Conservation (phyloP, 345 rosid species). For the Citrus maxima region DNA sequence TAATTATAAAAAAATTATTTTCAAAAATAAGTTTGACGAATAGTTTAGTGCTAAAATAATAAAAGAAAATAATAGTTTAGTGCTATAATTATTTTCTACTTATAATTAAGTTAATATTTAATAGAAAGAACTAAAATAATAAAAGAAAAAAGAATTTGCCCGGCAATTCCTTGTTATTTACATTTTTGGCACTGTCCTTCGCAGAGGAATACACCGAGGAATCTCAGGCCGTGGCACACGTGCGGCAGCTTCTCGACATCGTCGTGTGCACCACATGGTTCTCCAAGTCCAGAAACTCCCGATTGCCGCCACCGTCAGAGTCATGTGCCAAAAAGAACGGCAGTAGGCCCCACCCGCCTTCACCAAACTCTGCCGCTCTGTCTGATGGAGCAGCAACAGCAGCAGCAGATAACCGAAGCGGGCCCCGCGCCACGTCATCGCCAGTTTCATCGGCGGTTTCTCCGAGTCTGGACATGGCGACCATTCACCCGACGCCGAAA, state of each 20-base stretch:
- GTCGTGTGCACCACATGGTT: conserved; percentile 15
- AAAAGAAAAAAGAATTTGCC: neutral
- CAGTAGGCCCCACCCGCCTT: conserved; percentile 5
- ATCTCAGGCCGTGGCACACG: no score
- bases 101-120: no score
- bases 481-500: no score
- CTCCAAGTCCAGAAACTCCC: conserved; percentile 32
- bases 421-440: neutral
- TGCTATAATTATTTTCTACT: no score
- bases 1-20: no score
- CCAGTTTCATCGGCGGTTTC: conserved; percentile 11
- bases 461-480: no score
- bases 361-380: conserved; percentile 5
- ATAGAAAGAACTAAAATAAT: no score
- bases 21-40: no score
- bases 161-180: conserved; percentile 3
- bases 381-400: conserved; percentile 12
- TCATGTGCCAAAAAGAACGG: conserved; percentile 30
- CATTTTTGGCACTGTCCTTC: conserved; percentile 16
- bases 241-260: no score
- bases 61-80: no score
- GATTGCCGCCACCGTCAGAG: conserved; percentile 25
- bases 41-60: no score
- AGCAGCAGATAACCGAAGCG: conserved; percentile 3
- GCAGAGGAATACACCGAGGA: conserved; percentile 36